These are phyloP conservation scores for Aspergillus affinis DNA, from an alignment of 495 filamentous ascomycete species.

Conservation along the genomic window DNA sequence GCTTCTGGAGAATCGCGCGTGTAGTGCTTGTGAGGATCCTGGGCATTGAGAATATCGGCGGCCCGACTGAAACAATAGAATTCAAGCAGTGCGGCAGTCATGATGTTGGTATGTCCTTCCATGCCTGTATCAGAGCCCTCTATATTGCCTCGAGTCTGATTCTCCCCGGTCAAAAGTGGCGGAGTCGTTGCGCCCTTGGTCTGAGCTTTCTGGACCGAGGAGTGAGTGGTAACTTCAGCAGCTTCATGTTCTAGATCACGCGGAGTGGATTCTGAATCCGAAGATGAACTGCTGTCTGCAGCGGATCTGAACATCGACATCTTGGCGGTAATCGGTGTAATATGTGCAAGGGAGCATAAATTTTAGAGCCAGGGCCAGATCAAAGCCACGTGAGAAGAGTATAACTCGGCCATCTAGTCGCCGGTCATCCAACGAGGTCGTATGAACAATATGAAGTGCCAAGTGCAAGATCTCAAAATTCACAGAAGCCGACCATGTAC, in stretches of 20 bases:
- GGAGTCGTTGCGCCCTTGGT: slow-evolving; percentile 10
- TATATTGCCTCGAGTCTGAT: slow-evolving; percentile 22
- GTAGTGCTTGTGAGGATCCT: slow-evolving; percentile 32
- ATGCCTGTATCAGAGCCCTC: slow-evolving; percentile 29
- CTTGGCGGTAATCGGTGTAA: slow-evolving; percentile 13
- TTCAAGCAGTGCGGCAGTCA: slow-evolving; percentile 46
- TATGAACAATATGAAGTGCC: not conserved
- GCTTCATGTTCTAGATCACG: slow-evolving; percentile 24
- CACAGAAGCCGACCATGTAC: not conserved
- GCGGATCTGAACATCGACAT: slow-evolving; percentile 50
- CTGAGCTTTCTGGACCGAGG: slow-evolving; percentile 2
- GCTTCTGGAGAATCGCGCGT: slow-evolving; percentile 47
- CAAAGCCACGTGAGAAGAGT: slow-evolving; percentile 8
- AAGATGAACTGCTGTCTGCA: slow-evolving; percentile 41
- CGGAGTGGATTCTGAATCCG: slow-evolving; percentile 33
- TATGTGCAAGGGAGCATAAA: not conserved
- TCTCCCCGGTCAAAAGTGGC: slow-evolving; percentile 4
- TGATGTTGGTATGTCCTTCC: slow-evolving; percentile 41
- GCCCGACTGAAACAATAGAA: slow-evolving; percentile 48
- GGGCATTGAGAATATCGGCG: slow-evolving; percentile 46
- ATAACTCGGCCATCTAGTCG: slow-evolving; percentile 17
- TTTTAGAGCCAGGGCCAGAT: slow-evolving; percentile 5
- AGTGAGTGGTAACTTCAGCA: slow-evolving; percentile 7
- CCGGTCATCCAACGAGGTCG: not conserved
- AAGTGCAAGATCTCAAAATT: not conserved